Evolutionary conservation across 2,329 filamentous ascomycete genomes (phyloP).

Genomic region (Grosmannia huntii): DNA sequence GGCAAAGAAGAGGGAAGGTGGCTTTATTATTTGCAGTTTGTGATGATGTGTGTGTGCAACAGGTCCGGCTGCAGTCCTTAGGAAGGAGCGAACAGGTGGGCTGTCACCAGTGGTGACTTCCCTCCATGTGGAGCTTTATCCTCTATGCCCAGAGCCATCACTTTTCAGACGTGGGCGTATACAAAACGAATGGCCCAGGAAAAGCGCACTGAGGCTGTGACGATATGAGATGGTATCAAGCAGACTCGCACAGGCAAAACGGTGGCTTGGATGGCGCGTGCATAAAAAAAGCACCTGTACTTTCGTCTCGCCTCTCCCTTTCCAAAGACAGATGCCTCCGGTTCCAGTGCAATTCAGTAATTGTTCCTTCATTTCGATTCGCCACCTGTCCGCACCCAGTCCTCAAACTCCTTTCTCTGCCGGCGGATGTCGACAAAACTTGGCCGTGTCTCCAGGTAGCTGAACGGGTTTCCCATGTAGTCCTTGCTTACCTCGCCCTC

Average conservation of each 20-base stretch:
- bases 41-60: neutral
- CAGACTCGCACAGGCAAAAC: neutral
- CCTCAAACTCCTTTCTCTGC: slow-evolving; percentile 64
- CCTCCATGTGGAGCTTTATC: neutral
- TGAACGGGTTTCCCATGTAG: slow-evolving; percentile 67
- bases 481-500: slow-evolving; percentile 54
- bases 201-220: neutral
- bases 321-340: neutral
- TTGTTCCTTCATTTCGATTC: neutral
- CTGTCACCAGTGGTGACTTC: neutral
- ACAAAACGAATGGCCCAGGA: neutral
- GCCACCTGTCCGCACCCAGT: slow-evolving; percentile 47
- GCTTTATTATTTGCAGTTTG: neutral
- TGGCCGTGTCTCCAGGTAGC: slow-evolving; percentile 61
- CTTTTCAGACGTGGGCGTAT: neutral
- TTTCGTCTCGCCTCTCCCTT: neutral
- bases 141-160: neutral
- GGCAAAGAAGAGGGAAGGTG: neutral
- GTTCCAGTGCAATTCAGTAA: neutral
- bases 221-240: neutral
- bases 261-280: neutral
- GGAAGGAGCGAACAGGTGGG: neutral
- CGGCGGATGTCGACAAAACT: slow-evolving; percentile 83
- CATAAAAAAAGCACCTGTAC: neutral
- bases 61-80: neutral